A percentile compares a stretch with the other conserved stretches of the same genome.
Evolutionary conservation across 345 rosid species (phyloP).

Genomic region (Sonneratia caseolaris): DNA sequence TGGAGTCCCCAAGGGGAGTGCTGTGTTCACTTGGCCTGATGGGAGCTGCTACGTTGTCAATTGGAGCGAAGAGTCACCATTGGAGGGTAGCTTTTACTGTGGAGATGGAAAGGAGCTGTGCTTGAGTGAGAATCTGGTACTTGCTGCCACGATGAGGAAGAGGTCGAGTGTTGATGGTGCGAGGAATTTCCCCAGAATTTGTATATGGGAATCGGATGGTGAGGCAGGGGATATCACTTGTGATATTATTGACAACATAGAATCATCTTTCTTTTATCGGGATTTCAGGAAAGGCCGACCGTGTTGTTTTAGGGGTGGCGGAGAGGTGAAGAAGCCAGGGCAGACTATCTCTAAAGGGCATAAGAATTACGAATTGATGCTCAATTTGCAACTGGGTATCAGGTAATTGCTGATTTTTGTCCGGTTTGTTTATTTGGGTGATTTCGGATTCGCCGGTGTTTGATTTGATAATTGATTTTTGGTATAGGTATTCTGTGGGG

Average conservation of each 20-base stretch:
- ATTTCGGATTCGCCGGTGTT: neutral
- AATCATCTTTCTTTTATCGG: slow-evolving; percentile 53
- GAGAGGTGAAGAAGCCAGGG: slow-evolving; percentile 80
- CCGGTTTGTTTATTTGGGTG: neutral
- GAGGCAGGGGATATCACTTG: slow-evolving; percentile 99
- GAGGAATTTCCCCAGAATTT: slow-evolving; percentile 76
- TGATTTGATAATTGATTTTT: neutral
- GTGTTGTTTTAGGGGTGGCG: slow-evolving; percentile 46
- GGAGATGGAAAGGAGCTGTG: slow-evolving; percentile 34
- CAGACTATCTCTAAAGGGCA: slow-evolving; percentile 91
- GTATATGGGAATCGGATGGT: slow-evolving; percentile 96
- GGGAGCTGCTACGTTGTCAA: slow-evolving; percentile 55
- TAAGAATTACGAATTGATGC: slow-evolving; percentile 92
- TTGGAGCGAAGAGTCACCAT: slow-evolving; percentile 37
- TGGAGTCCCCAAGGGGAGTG: slow-evolving; percentile 69
- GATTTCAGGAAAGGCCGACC: slow-evolving; percentile 65
- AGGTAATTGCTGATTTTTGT: slow-evolving; percentile 31
- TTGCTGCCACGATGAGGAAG: slow-evolving; percentile 48
- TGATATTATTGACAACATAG: slow-evolving; percentile 74
- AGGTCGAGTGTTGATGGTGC: slow-evolving; percentile 78
- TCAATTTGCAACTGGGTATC: slow-evolving; percentile 89
- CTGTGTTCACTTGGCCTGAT: slow-evolving; percentile 62
- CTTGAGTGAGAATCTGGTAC: slow-evolving; percentile 28
- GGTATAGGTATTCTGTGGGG: slow-evolving; percentile 71
- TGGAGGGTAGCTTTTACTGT: slow-evolving; percentile 37